Evolutionary conservation across 306 rosid species (phyloP).

Genomic region (Trifolium dubium): DNA sequence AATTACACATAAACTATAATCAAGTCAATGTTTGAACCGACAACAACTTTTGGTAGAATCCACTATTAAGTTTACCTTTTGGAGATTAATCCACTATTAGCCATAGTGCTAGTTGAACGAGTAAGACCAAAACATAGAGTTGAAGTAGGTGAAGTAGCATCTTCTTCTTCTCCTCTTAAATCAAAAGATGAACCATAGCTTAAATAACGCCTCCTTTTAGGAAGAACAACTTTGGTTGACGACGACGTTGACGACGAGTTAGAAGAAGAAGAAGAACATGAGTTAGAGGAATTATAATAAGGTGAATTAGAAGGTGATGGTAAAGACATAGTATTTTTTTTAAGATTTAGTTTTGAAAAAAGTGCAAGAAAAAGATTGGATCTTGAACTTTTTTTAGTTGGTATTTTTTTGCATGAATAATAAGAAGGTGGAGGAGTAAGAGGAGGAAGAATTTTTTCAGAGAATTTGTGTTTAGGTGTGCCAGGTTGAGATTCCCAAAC

Average conservation of each 20-base stretch:
- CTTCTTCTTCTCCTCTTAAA: slow-evolving; percentile 47
- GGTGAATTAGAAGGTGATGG: neutral
- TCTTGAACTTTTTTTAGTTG: slow-evolving; percentile 50
- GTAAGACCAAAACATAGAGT: slow-evolving; percentile 62
- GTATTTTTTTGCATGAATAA: slow-evolving; percentile 36
- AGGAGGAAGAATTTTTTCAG: slow-evolving; percentile 64
- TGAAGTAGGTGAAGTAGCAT: slow-evolving; percentile 51
- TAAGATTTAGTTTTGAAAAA: slow-evolving; percentile 52
- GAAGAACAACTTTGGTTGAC: slow-evolving; percentile 39
- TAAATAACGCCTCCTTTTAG: slow-evolving; percentile 16
- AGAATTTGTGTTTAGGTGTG: slow-evolving; percentile 71
- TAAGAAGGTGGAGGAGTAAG: slow-evolving; percentile 94
- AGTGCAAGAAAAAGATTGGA: slow-evolving; percentile 52
- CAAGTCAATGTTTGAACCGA: neutral
- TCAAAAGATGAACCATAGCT: slow-evolving; percentile 63
- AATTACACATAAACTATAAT: slow-evolving; percentile 37
- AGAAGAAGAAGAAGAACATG: slow-evolving; percentile 33
- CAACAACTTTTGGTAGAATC: neutral
- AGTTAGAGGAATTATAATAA: slow-evolving; percentile 1
- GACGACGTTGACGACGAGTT: slow-evolving; percentile 4
- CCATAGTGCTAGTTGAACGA: slow-evolving; percentile 24
- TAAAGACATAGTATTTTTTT: slow-evolving; percentile 36
- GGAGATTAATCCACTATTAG: slow-evolving; percentile 5
- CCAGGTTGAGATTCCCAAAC: slow-evolving; percentile 95
- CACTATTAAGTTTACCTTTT: slow-evolving; percentile 3